Evolutionary conservation across 805 yeast species (phyloP), one percentile per base, ranked within the genome.

Genomic region (Ogataea pignaliae): DNA sequence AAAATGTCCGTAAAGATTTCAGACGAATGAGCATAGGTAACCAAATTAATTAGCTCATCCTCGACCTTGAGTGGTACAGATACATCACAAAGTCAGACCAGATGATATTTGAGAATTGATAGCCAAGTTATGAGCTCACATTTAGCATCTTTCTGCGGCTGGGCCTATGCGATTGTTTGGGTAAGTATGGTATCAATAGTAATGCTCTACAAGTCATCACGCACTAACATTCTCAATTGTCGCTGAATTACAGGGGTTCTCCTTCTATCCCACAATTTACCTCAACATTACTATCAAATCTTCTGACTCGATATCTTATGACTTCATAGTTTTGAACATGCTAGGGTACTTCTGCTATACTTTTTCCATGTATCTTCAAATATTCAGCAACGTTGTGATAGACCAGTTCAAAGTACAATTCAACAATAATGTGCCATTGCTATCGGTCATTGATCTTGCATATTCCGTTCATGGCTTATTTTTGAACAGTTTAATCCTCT

Each of bases 251-350:
- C 30, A 69, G 76, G 66, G 79, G 13, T 43, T 74, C 1, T 73
- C 81, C 2, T 72, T 72, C 57, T 77, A 77, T 47, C 79, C 81
- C 3, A 72, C 78, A 2, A 42, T 77, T 7, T 34, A 66, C 8
- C 59, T 73, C 9, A 75, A 75, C 47, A 66, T 64, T 51, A 57
- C 50, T 26, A 57, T 67, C 13, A 60, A 56, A 41, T 66, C 76
- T 0, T 62, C 81, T 0, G 75, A 73, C 41, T 79, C 80, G 0
- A 54, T 77, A 2, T 77, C 82, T 0, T 50, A 69, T 3, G 83
- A 78, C 49, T 75, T 69, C 45, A 56, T 73, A 3, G 57, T 68
- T 18, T 46, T 78, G 39, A 78, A 76, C 50, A 62, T 68, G 2
- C 52, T 70, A 1, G 83, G 83, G 0, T 77, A 77, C 47, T 35